These are phyloP conservation scores for Magnusiomyces suaveolens DNA, from an alignment of 1,139 yeast species.

Conservation along the genomic window DNA sequence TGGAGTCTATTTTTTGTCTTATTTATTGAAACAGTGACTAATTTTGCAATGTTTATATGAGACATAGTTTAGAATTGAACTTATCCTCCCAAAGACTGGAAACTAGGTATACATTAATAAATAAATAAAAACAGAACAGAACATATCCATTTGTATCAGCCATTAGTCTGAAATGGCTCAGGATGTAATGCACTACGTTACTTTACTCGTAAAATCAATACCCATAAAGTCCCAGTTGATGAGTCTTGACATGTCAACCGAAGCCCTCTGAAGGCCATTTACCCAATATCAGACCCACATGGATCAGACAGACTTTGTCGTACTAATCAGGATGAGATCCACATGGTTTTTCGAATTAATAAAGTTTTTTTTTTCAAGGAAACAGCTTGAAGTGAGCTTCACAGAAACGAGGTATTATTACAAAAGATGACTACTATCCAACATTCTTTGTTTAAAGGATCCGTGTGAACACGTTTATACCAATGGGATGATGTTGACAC, in stretches of 20 bases:
- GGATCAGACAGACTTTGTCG: constrained; percentile 52
- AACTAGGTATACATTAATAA: constrained; percentile 35
- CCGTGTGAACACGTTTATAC: constrained; percentile 62
- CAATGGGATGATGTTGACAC: constrained; percentile 76
- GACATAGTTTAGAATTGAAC: constrained; percentile 54
- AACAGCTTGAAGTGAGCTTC: constrained; percentile 52
- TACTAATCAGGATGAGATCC: constrained; percentile 40
- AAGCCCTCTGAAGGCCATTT: constrained; percentile 83
- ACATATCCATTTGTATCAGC: too few relatives aligned
- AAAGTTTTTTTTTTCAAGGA: constrained; percentile 73
- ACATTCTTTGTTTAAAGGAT: constrained; percentile 72
- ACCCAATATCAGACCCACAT: constrained; percentile 82
- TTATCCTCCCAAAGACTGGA: constrained; percentile 91
- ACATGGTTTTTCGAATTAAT: constrained; percentile 53
- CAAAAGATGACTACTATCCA: constrained; percentile 68
- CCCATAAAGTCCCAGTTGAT: constrained; percentile 82
- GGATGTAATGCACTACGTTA: constrained; percentile 87
- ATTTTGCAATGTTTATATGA: background rate
- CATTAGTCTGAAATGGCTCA: constrained; percentile 92
- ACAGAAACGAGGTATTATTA: constrained; percentile 40
- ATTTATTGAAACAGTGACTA: background rate
- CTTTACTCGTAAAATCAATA: constrained; percentile 70
- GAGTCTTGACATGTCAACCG: constrained; percentile 90
- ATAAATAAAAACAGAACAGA: background rate
- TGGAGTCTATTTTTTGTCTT: too few relatives aligned